Conservation (phyloP, 306 rosid genomes). For the Fagus crenata region DNA sequence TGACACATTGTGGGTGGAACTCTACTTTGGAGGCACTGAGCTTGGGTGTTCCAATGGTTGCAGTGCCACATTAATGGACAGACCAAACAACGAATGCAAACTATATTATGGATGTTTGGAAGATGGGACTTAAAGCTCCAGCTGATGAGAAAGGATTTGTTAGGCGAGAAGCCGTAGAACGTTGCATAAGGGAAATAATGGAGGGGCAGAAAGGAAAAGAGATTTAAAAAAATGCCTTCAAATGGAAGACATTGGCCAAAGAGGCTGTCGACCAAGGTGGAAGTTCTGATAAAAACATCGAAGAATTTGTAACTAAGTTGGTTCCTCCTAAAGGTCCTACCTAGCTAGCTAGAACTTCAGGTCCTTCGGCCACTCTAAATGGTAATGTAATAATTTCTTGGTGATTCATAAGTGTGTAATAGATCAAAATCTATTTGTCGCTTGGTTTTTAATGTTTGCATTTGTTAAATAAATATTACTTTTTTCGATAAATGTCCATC, state of each 20-base stretch:
- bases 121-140: neutral
- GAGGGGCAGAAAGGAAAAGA: neutral
- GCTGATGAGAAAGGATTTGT: neutral
- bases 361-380: too few species aligned
- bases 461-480: too few species aligned
- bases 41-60: neutral
- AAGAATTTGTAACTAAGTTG: neutral
- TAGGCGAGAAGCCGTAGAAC: neutral
- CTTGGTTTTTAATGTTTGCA: too few species aligned
- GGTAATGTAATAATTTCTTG: too few species aligned
- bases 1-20: too few species aligned
- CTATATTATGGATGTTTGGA: neutral
- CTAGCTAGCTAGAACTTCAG: too few species aligned
- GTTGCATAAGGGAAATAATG: neutral
- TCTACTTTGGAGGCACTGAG: neutral
- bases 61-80: neutral
- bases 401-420: too few species aligned
- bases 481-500: too few species aligned
- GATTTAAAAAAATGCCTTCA: neutral
- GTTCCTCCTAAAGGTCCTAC: neutral
- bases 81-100: neutral
- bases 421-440: too few species aligned
- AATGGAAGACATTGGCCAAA: neutral
- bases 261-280: neutral
- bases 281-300: neutral